Evolutionary conservation across 1,284 basidiomycete genomes (phyloP).

Genomic region (Austroboletus rostrupii): DNA sequence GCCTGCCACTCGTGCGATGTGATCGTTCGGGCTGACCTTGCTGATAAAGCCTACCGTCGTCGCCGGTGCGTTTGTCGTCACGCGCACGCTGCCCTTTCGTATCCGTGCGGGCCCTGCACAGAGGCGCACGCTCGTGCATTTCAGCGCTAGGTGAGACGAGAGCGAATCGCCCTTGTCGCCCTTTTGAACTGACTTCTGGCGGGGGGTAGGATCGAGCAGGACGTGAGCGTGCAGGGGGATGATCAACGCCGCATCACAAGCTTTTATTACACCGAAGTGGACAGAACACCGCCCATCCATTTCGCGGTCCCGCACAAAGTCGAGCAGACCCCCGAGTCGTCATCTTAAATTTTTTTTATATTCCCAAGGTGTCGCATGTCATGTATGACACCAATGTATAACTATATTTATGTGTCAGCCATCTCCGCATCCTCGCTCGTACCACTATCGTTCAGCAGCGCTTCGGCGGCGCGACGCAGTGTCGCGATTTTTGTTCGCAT

Average conservation of each 20-base stretch:
- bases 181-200: not conserved
- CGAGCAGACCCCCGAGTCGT: not conserved
- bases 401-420: slow-evolving; percentile 23
- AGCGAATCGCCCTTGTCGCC: too few species aligned
- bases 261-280: slow-evolving; percentile 35
- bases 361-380: too few species aligned
- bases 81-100: slow-evolving; percentile 40
- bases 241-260: slow-evolving; percentile 35
- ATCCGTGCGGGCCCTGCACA: slow-evolving; percentile 43
- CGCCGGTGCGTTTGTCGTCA: slow-evolving; percentile 40
- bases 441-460: slow-evolving; percentile 38
- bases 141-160: slow-evolving; percentile 40
- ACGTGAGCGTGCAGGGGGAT: slow-evolving; percentile 17
- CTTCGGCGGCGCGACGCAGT: slow-evolving; percentile 57
- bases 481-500: slow-evolving; percentile 78
- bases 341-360: not conserved
- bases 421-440: slow-evolving; percentile 39
- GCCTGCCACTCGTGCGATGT: not conserved
- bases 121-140: slow-evolving; percentile 32
- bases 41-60: slow-evolving; percentile 34
- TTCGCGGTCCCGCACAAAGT: slow-evolving; percentile 21
- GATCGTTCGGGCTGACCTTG: too few species aligned
- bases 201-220: slow-evolving; percentile 29
- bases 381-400: not conserved
- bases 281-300: slow-evolving; percentile 37